These are phyloP conservation scores for Helminthosporium solani DNA, from an alignment of 2,329 filamentous ascomycete species.

Conservation along the genomic window DNA sequence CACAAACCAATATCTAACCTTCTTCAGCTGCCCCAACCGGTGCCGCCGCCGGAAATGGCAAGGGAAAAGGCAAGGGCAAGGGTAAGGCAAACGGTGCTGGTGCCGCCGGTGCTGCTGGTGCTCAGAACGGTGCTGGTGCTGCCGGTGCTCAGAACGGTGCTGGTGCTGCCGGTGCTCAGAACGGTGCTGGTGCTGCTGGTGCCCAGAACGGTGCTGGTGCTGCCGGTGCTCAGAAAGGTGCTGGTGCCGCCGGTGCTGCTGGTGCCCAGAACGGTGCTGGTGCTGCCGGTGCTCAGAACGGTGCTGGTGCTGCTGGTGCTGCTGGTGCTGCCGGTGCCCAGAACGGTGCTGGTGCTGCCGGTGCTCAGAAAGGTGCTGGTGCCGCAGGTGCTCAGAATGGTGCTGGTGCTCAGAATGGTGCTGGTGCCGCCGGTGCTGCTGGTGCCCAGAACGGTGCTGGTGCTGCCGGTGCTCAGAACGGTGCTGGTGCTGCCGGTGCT, in stretches of 20 bases:
- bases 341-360: conserved; percentile 1
- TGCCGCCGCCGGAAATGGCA: neutral
- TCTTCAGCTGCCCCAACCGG: neutral
- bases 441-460: neutral
- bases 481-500: conserved; percentile 1
- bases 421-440: conserved; percentile 1
- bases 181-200: neutral
- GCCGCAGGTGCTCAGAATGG: conserved; percentile 2
- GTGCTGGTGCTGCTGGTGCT: neutral
- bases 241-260: too few relatives aligned
- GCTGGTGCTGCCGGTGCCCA: neutral
- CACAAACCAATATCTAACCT: neutral
- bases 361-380: neutral
- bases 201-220: conserved; percentile 1
- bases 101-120: too few relatives aligned
- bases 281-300: neutral
- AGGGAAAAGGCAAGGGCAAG: neutral
- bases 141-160: neutral
- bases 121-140: too few relatives aligned
- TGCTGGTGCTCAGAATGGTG: neutral
- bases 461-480: neutral
- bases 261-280: neutral
- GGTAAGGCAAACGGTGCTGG: neutral
- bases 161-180: conserved; percentile 1
- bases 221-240: neutral